Base-by-base conservation (phyloP, 805 yeast genomes). In the Zygotorulaspora chibaensis region DNA sequence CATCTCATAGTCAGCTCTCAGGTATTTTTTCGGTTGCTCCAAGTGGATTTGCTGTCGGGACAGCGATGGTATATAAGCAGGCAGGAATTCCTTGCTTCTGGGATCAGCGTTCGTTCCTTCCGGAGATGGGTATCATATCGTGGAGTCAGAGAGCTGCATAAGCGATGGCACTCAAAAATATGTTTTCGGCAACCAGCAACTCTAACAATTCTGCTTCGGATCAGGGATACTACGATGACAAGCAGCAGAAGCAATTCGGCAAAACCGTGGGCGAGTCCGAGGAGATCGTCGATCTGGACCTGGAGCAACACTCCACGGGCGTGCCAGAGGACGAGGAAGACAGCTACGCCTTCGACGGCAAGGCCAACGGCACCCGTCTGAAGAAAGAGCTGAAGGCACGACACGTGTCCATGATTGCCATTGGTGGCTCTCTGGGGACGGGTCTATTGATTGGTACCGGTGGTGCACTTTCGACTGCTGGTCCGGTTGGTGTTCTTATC, bases 351-450 rank as follows among this genome's bases (percentile, higher is more conserved):
- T 15, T 13, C 26, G 55, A 52, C 39, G 53, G 55, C 9, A 52
- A 52, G 38, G 40, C 23, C 2, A 50, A 46, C 23, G 55, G 54
- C 13, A 50, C 43, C 16, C 38, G 62, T 23, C 45, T 61, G 38
- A 62, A 56, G 42, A 62, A 61, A 46, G 62, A 54, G 15, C 42
- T 62, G 17, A 69, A 74, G 51, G 75, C 84, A 39, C 64, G 88
- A 43, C 88, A 83, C 58, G 73, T 81, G 51, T 74, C 80, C 45
- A 80, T 83, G 84, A 80, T 83, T 59, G 84, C 93, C 52, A 79
- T 87, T 53, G 95, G 93, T 54, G 91, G 93, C 54, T 86, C 91
- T 8, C 67, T 86, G 42, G 93, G 93, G 45, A 84, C 93, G 1
- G 95, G 90, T 59, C 71, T 86, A 46, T 70, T 86, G 53, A 82